A percentile compares a stretch with the other conserved stretches of the same genome.
phyloP scores from a whole-genome alignment of 805 yeast genomes.

The Wickerhamiella occidentalis region DNA sequence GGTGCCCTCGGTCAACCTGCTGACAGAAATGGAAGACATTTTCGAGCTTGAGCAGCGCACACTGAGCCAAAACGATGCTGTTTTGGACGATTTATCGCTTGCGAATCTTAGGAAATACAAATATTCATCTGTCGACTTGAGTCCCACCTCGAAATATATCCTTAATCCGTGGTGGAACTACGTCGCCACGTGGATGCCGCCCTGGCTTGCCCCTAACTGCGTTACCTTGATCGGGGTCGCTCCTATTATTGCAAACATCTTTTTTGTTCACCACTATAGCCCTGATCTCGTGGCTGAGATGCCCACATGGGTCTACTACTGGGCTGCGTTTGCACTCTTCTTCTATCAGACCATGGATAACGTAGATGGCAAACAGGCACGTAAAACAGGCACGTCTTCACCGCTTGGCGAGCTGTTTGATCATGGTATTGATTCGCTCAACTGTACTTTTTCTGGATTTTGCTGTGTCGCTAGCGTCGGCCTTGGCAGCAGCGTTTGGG shows the following conservation, averaged over 20 bases:
- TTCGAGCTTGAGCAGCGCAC: slow-evolving; percentile 23
- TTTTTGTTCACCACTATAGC: slow-evolving; percentile 55
- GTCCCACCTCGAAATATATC: slow-evolving; percentile 61
- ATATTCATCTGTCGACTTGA: slow-evolving; percentile 53
- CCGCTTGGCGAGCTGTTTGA: slow-evolving; percentile 94
- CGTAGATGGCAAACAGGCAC: slow-evolving; percentile 92
- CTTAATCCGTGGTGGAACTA: slow-evolving; percentile 66
- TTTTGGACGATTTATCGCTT: slow-evolving; percentile 20
- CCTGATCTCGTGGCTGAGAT: slow-evolving; percentile 49
- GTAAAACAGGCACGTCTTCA: slow-evolving; percentile 86
- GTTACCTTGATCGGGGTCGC: slow-evolving; percentile 72
- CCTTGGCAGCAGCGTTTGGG: slow-evolving; percentile 54
- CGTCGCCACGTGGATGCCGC: slow-evolving; percentile 70
- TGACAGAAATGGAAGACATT: slow-evolving; percentile 11
- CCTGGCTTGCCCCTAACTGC: slow-evolving; percentile 88
- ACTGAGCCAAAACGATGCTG: slow-evolving; percentile 18
- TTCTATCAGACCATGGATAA: slow-evolving; percentile 95
- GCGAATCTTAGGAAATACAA: slow-evolving; percentile 21
- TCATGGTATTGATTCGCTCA: slow-evolving; percentile 67
- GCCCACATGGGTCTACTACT: slow-evolving; percentile 68
- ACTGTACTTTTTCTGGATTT: slow-evolving; percentile 67
- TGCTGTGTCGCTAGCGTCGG: slow-evolving; percentile 66
- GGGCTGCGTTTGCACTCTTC: slow-evolving; percentile 71
- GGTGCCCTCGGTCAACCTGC: too few relatives aligned
- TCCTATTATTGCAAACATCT: slow-evolving; percentile 55